Evolutionary conservation across 352 stramenopile species (phyloP).

Genomic region (Pythium chondricola): DNA sequence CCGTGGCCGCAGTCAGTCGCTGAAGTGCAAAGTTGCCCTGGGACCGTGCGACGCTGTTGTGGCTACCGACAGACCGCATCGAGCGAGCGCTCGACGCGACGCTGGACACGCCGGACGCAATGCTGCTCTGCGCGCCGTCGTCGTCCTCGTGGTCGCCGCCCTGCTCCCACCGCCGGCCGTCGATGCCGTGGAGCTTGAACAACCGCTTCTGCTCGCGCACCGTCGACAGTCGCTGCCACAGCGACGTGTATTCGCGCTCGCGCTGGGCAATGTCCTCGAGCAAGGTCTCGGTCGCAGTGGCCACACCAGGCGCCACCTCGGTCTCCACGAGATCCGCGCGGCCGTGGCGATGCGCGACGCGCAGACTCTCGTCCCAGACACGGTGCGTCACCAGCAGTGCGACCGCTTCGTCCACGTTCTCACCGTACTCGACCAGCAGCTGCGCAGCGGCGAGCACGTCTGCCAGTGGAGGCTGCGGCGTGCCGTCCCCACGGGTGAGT

Average conservation of each 20-base stretch:
- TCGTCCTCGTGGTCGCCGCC: conserved; percentile 14
- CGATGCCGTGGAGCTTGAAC: conserved; percentile 73
- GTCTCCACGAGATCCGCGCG: conserved; percentile 61
- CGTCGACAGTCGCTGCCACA: conserved; percentile 52
- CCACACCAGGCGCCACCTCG: conserved; percentile 58
- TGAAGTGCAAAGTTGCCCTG: conserved; percentile 72
- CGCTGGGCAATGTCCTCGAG: conserved; percentile 42
- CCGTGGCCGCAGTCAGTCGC: conserved; percentile 41
- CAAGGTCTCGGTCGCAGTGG: conserved; percentile 34
- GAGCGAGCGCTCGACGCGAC: conserved; percentile 47
- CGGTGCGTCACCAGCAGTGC: conserved; percentile 50
- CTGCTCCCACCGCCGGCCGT: conserved; percentile 45
- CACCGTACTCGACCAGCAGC: conserved; percentile 73
- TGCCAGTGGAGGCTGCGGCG: too few species aligned
- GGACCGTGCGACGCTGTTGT: conserved; percentile 59
- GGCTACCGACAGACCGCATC: conserved; percentile 66
- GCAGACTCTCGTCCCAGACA: conserved; percentile 52
- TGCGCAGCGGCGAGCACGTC: conserved; percentile 32
- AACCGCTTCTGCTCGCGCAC: conserved; percentile 75
- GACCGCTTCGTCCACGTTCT: conserved; percentile 68
- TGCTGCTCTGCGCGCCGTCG: conserved; percentile 28
- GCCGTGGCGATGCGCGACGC: conserved; percentile 46
- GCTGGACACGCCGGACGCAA: conserved; percentile 42
- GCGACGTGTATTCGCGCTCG: conserved; percentile 35
- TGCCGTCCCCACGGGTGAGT: conserved; percentile 27